Conservation (phyloP, 306 rosid species). For the Psophocarpus tetragonolobus region DNA sequence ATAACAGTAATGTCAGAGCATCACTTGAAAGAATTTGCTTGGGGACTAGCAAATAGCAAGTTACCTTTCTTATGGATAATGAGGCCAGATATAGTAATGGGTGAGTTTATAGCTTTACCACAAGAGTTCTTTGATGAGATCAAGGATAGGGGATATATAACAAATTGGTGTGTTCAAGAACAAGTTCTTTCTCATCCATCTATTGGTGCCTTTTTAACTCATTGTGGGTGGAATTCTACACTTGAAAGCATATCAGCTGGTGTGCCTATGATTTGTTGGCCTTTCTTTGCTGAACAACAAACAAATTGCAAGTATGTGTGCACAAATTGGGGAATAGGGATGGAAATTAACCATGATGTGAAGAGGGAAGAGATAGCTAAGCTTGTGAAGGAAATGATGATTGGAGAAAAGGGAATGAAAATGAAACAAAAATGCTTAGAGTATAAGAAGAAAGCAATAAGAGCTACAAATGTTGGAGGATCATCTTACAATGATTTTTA, state of each 20-base stretch:
- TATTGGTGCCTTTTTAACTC: neutral
- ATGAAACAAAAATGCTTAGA: conserved; percentile 4
- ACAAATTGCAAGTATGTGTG: conserved; percentile 31
- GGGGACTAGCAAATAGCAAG: conserved; percentile 33
- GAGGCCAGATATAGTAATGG: neutral
- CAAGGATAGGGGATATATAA: conserved; percentile 25
- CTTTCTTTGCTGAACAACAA: conserved; percentile 19
- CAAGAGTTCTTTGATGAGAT: conserved; percentile 15
- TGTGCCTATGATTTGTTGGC: too few species aligned
- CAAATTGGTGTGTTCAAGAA: conserved; percentile 28
- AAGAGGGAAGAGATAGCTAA: conserved; percentile 6
- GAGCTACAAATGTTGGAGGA: conserved; percentile 1
- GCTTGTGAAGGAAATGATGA: neutral
- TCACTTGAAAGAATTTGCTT: conserved; percentile 27
- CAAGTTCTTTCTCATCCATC: conserved; percentile 33
- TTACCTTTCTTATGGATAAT: conserved; percentile 34
- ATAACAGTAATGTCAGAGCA: neutral
- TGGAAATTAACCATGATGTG: conserved; percentile 25
- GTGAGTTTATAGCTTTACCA: neutral
- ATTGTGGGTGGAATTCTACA: conserved; percentile 10
- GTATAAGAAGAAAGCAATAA: conserved; percentile 1
- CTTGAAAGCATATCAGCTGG: too few species aligned
- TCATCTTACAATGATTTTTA: conserved; percentile 8
- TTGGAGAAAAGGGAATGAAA: conserved; percentile 26
- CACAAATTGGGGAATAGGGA: conserved; percentile 18